Percentiles rank a stretch among this genome's conserved stretches.
Conservation (phyloP, 805 yeast genomes). For the Lipomyces anomalus region DNA sequence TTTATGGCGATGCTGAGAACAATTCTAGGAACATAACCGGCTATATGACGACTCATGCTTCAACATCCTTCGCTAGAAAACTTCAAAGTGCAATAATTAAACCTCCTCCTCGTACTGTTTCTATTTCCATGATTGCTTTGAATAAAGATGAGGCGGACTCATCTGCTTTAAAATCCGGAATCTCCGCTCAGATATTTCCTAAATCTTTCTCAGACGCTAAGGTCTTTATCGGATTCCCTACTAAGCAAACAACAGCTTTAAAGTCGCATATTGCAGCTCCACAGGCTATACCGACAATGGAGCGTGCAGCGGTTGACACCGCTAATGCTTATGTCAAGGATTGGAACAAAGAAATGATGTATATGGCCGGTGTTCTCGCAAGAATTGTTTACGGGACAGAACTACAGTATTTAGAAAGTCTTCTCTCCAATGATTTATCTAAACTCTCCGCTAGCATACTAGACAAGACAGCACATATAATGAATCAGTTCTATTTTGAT, state of each 20-base stretch:
- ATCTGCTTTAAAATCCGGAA: constrained; percentile 32
- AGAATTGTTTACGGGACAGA: constrained; percentile 36
- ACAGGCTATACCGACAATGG: constrained; percentile 41
- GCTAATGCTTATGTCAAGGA: constrained; percentile 37
- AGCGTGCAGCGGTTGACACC: constrained; percentile 39
- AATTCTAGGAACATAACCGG: constrained; percentile 35
- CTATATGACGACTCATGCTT: constrained; percentile 29
- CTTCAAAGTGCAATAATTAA: constrained; percentile 37
- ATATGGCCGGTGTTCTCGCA: constrained; percentile 35
- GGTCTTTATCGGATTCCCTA: constrained; percentile 39
- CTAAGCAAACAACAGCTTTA: constrained; percentile 38
- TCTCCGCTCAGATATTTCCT: constrained; percentile 36
- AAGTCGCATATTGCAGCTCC: constrained; percentile 36
- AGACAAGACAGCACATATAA: constrained; percentile 10
- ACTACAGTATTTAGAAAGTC: too few relatives aligned
- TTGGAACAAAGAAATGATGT: constrained; percentile 38
- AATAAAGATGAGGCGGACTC: constrained; percentile 29
- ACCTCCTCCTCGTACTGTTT: constrained; percentile 37
- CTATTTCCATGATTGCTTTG: constrained; percentile 32
- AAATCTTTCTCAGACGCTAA: constrained; percentile 34
- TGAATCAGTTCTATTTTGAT: constrained; percentile 31
- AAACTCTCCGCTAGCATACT: background rate
- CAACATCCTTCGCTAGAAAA: constrained; percentile 30
- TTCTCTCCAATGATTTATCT: too few relatives aligned
- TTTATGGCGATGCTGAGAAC: too few relatives aligned